Base-by-base conservation (phyloP, 305 asterid species). In the Stenogyne calaminthoides region DNA sequence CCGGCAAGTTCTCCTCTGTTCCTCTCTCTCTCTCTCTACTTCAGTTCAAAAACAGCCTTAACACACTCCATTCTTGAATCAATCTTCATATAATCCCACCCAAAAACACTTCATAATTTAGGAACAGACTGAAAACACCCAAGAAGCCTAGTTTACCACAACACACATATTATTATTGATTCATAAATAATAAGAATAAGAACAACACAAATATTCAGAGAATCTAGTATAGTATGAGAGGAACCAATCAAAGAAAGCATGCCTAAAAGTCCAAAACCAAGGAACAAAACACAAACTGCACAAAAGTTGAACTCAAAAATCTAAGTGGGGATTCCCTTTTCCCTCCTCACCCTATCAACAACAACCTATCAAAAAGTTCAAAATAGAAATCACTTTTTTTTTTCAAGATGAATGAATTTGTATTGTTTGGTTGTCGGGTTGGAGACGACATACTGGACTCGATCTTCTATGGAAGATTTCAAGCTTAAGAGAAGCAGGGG, bases 201-300 rank as follows among this genome's bases (percentile, higher is more conserved):
- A 79, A 85, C 82, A 82, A 84, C 84, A 84, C 81, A 80, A 78
- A 71, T 74, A 81, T 65, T 67, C 74, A 80, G 80, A 70, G 83
- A 83, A 76, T 80, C 80, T 80, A 72, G 46, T 54, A 25, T 14
- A 60, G 79, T 32, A 80, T 77, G 85, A 80, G 75, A 80, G 85
- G 61, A 83, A 80, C 85, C 80, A 78, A 83, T 78, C 81, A 80
- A 80, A 77, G 75, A 78, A 79, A 79, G 90, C 90, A 85, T 85
- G 93, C 96, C 84, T 72, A 80, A 88, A 76, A 84, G 84, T 85
- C 92, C 98, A 90, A 90, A 84, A 86, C 89, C 89, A 85, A 84
- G 83, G 89, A 87, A 88, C 91, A 74, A 74, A 88, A 81, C 76
- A 84, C 84, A 80, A 81, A 64, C 90, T 84, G 91, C 86, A 82